These are phyloP conservation scores for Vanilla planifolia DNA, from an alignment of 106 monocot species.

Conservation along the genomic window DNA sequence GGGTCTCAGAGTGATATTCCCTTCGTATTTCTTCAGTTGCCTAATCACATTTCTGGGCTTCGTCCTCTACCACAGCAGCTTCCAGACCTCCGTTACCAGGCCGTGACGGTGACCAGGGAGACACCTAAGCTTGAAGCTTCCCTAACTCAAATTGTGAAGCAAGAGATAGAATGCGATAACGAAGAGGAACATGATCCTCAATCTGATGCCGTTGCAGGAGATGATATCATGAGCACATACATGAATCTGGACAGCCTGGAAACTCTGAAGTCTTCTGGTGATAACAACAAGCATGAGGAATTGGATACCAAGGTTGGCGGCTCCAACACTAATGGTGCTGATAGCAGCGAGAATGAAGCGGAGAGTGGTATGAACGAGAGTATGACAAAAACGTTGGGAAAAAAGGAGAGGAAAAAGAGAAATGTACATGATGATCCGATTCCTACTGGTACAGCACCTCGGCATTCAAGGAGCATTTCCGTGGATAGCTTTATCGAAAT, in stretches of 20 bases:
- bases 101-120: background rate
- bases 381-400: conserved; percentile 9
- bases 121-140: background rate
- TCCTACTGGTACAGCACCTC: conserved; percentile 7
- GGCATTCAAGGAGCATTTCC: conserved; percentile 65
- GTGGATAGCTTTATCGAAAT: conserved; percentile 87
- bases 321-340: conserved; percentile 39
- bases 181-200: conserved; percentile 24
- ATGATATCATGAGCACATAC: conserved; percentile 70
- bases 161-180: conserved; percentile 44
- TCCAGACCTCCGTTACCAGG: background rate
- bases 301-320: conserved; percentile 48
- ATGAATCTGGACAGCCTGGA: conserved; percentile 82
- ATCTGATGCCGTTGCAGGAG: conserved; percentile 29
- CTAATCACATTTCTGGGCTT: conserved; percentile 1
- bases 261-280: conserved; percentile 66
- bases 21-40: conserved; percentile 24
- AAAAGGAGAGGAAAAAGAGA: conserved; percentile 42
- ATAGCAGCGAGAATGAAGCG: conserved; percentile 81
- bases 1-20: conserved; percentile 60
- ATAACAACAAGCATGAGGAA: conserved; percentile 48
- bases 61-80: conserved; percentile 15
- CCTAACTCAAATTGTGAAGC: conserved; percentile 30
- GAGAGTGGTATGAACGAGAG: conserved; percentile 68
- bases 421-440: conserved; percentile 28